phyloP scores from a whole-genome alignment of 1,139 yeast genomes.

The Lodderomyces metapsilosis region DNA sequence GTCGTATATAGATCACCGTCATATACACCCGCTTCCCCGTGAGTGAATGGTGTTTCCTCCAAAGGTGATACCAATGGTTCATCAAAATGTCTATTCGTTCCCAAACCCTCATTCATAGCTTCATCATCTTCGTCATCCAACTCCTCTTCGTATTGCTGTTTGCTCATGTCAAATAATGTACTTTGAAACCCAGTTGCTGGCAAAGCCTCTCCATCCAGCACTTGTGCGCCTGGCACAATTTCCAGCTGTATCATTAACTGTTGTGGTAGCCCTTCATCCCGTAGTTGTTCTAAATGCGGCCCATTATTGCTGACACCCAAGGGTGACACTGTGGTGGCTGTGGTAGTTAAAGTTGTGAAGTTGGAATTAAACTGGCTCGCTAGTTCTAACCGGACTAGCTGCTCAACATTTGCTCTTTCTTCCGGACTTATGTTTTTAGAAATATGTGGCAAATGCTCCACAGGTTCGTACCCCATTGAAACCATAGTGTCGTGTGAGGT shows the following conservation, averaged over 20 bases:
- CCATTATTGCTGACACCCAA: conserved; percentile 3
- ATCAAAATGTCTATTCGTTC: too few relatives aligned
- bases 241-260: too few relatives aligned
- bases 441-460: conserved; percentile 34
- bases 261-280: background rate
- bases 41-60: too few relatives aligned
- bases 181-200: conserved; percentile 8
- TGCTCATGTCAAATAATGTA: conserved; percentile 7
- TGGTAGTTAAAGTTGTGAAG: conserved; percentile 11
- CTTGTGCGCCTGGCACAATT: too few relatives aligned
- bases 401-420: conserved; percentile 37
- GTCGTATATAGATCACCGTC: conserved; percentile 20
- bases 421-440: conserved; percentile 31
- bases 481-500: conserved; percentile 21
- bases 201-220: conserved; percentile 25
- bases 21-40: too few relatives aligned
- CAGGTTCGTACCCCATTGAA: conserved; percentile 24
- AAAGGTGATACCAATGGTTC: too few relatives aligned
- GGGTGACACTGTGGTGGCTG: conserved; percentile 5
- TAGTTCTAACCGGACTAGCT: conserved; percentile 29
- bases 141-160: conserved; percentile 31
- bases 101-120: conserved; percentile 10
- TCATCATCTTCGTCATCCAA: conserved; percentile 23
- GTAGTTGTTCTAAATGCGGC: background rate
- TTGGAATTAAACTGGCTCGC: conserved; percentile 17